Evolutionary conservation across 768 basidiomycete genomes (phyloP).

Genomic region (Pleurotus salmoneostramineus): DNA sequence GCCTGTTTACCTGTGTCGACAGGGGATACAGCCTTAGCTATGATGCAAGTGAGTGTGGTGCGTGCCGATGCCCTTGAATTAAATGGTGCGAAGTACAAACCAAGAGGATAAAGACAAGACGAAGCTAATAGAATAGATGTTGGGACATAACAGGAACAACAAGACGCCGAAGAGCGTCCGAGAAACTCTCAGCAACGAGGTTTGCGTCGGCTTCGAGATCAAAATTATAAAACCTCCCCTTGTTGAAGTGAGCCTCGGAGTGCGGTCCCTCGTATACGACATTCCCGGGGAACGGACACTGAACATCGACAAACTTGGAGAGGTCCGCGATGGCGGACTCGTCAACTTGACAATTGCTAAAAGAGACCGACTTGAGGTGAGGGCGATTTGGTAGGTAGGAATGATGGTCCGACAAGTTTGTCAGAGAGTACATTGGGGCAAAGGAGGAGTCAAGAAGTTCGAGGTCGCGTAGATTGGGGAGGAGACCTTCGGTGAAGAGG

Average conservation of each 20-base stretch:
- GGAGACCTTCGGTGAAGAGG: neutral
- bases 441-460: neutral
- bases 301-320: neutral
- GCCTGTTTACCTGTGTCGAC: no score
- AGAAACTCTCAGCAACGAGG: no score
- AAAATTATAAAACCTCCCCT: no score
- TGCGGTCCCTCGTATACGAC: neutral
- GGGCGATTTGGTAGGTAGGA: neutral
- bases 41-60: no score
- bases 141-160: no score
- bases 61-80: no score
- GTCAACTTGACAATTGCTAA: neutral
- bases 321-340: neutral
- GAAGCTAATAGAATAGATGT: no score
- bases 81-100: no score
- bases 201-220: no score
- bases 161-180: no score
- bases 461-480: neutral
- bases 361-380: neutral
- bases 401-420: neutral
- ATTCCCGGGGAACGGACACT: neutral
- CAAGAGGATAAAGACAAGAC: no score
- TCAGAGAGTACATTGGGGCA: neutral
- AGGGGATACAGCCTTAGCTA: no score
- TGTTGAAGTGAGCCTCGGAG: neutral